Evolutionary conservation across 495 filamentous ascomycete species (phyloP), one percentile per base, ranked within the genome.

Genomic region (Penicillium pulvis): DNA sequence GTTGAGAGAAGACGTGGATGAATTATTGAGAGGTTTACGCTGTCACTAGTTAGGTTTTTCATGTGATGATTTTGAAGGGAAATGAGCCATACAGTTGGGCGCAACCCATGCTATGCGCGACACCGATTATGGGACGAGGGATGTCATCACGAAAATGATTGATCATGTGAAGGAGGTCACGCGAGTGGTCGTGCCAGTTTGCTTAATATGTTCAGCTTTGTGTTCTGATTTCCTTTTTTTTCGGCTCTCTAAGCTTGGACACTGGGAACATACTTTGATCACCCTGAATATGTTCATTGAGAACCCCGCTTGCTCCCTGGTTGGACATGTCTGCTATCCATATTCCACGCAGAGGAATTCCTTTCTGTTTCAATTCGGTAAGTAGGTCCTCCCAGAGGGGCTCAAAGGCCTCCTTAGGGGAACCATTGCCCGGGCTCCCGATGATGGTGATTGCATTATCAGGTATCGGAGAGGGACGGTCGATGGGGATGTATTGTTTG

Each of bases 101-200:
- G 52, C 78, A 87, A 61, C 91, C 91, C 80, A 90, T 88, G 64
- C 86, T 90, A 74, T 96, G 91, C 16, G 85, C 91, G 1, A 96
- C 67, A 17, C 90, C 91, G 53, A 93, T 72, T 9, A 94, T 67
- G 1, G 91, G 91, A 5, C 87, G 84, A 4, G 86, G 83, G 84
- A 95, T 91, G 49, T 86, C 63, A 3, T 73, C 64, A 19, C 87
- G 87, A 71, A 93, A 90, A 39, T 79, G 77, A 72, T 93, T 93
- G 67, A 90, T 73, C 76, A 93, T 81, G 62, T 87, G 81, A 14
- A 91, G 76, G 1, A 95, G 78, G 73, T 96, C 91, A 39, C 91
- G 83, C 16, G 87, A 71, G 69, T 92, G 83, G 71, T 94, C 92
- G 46, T 81, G 75, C 90, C 89, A 93, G 51, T 70, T 77, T 3